A percentile compares a stretch with the other conserved stretches of the same genome.
Conservation (phyloP, 2,329 filamentous ascomycete genomes). For the Penicillium freii region DNA sequence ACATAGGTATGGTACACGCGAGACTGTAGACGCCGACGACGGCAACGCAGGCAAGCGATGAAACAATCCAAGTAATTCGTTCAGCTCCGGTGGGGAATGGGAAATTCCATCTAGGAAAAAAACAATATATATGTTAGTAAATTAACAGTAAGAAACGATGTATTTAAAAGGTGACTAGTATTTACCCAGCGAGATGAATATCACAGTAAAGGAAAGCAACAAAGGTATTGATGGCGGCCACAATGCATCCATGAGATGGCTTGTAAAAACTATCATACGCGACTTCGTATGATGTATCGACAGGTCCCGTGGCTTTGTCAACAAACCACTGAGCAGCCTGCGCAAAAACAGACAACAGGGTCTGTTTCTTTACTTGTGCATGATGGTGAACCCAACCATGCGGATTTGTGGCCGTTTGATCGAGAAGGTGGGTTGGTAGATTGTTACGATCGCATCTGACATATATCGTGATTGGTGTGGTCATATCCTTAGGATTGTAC, state of each 20-base stretch:
- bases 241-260: background rate
- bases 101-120: background rate
- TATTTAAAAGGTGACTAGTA: background rate
- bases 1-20: background rate
- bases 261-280: background rate
- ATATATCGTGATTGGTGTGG: background rate
- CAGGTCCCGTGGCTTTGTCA: background rate
- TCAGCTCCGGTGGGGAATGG: background rate
- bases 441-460: background rate
- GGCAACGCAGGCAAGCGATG: background rate
- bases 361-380: background rate
- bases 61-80: background rate
- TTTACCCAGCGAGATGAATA: background rate
- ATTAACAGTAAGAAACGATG: background rate
- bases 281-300: rapidly evolving
- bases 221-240: background rate
- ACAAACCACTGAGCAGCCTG: background rate
- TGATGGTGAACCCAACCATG: background rate
- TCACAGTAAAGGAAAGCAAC: background rate
- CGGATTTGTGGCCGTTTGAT: background rate
- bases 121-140: background rate
- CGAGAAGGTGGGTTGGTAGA: background rate
- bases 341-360: background rate
- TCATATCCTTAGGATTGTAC: background rate
- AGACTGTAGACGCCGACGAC: background rate